phyloP scores from a whole-genome alignment of 495 filamentous ascomycete genomes.

The Aspergillus diversus region DNA sequence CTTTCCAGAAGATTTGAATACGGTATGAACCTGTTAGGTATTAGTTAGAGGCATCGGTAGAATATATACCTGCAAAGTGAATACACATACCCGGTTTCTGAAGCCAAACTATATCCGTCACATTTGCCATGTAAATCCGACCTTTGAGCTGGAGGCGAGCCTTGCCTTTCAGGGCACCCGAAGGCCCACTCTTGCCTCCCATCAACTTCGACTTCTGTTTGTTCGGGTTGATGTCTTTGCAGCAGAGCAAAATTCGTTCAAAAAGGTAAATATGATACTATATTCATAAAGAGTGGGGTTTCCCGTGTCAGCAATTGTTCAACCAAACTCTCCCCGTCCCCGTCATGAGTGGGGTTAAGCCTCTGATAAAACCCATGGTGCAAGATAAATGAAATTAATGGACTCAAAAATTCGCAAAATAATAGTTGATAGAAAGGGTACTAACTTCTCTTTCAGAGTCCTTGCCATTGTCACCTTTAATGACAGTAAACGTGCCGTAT shows the following conservation, averaged over 20 bases:
- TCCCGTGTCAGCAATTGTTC: constrained; percentile 29
- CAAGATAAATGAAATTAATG: constrained; percentile 7
- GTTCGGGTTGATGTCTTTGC: constrained; percentile 89
- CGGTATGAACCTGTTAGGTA: constrained; percentile 74
- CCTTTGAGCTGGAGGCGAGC: constrained; percentile 91
- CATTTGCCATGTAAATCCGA: constrained; percentile 98
- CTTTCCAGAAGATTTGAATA: constrained; percentile 98
- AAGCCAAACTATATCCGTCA: constrained; percentile 86
- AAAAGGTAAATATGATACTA: constrained; percentile 98
- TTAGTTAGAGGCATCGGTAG: not conserved
- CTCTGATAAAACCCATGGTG: not conserved
- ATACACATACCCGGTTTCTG: constrained; percentile 74
- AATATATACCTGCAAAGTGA: not conserved
- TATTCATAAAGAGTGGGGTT: constrained; percentile 17
- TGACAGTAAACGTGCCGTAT: constrained; percentile 89
- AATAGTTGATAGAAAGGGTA: constrained; percentile 26
- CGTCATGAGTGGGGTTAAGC: too few species aligned
- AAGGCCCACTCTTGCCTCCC: constrained; percentile 65
- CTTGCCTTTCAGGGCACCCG: constrained; percentile 72
- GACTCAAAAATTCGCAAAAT: constrained; percentile 12
- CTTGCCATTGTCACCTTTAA: constrained; percentile 79
- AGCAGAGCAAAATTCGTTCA: constrained; percentile 92
- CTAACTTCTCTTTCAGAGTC: constrained; percentile 85
- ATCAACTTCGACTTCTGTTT: constrained; percentile 79
- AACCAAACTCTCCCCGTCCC: too few species aligned